Evolutionary conservation across 129 eudicot genomes (phyloP).

Genomic region (Escallonia rubra): DNA sequence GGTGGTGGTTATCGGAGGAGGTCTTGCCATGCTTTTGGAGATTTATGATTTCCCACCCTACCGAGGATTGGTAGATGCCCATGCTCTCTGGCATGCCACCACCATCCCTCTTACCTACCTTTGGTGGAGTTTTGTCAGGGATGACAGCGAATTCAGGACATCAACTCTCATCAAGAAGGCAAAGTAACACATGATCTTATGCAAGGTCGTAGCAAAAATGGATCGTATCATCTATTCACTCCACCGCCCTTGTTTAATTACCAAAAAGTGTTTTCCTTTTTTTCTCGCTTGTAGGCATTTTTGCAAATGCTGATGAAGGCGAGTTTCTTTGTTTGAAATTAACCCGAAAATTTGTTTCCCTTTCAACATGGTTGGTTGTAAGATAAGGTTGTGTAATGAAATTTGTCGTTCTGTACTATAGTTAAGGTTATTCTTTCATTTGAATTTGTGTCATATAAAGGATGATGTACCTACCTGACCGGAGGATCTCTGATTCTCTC

Average conservation of each 20-base stretch:
- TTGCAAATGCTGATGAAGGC: constrained; percentile 23
- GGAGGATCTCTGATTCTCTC: too few relatives aligned
- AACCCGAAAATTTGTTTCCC: neutral
- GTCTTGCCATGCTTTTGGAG: constrained; percentile 50
- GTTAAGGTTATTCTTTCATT: too few relatives aligned
- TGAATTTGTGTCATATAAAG: too few relatives aligned
- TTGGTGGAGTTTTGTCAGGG: constrained; percentile 87
- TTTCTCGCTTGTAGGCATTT: constrained; percentile 47
- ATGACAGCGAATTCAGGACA: constrained; percentile 80
- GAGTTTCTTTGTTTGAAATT: constrained; percentile 42
- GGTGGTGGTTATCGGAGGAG: constrained; percentile 59
- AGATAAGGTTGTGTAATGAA: neutral
- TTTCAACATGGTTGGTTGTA: constrained; percentile 4
- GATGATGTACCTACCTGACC: too few relatives aligned
- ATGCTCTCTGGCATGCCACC: constrained; percentile 75
- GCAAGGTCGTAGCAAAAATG: neutral
- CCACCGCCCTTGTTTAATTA: constrained; percentile 9
- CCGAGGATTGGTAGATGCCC: constrained; percentile 71
- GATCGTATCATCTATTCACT: constrained; percentile 10
- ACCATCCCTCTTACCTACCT: constrained; percentile 67
- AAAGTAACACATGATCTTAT: constrained; percentile 26
- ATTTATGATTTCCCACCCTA: constrained; percentile 84
- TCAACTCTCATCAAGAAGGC: constrained; percentile 55
- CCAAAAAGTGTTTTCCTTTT: constrained; percentile 17
- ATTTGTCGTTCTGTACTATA: too few relatives aligned